Base-by-base conservation (phyloP, 495 filamentous ascomycete genomes). In the Filosporella fistucella region DNA sequence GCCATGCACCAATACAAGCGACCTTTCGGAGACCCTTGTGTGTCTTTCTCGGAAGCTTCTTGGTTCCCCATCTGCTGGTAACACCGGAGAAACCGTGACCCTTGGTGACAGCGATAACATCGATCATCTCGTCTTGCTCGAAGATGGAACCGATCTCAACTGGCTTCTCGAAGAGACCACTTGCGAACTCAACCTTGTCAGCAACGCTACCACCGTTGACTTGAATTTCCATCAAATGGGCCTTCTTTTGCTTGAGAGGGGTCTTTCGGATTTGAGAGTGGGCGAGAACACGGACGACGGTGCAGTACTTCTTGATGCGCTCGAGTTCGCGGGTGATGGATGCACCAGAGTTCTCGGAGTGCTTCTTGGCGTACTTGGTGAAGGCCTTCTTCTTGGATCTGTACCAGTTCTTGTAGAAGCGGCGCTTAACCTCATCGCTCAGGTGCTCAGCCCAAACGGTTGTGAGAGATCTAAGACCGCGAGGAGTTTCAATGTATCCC, bases 381-480 rank as follows among this genome's bases (percentile, higher is more conserved):
- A 97, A 99, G 48, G 94, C 94, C 90, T 99, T 99, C 88, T 96
- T 97, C 91, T 99, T 99, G 80, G 80, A 86, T 81, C 94, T 95
- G 87, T 99, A 99, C 94, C 94, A 99, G 82, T 99, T 99, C 89
- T 99, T 99, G 86, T 99, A 99, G 88, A 99, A 99, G 68, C 94
- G 90, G 58, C 94, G 86, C 81, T 94, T 95, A 72, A 99, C 70
- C 78, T 96, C 94, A 71, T 99, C 94, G 73, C 85, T 85, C 68
- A 99, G 71, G 74, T 99, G 94, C 81, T 96, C 91, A 67, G 93
- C 93, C 94, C 94, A 99, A 70, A 99, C 86, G 66, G 94, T 99
- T 67, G 91, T 95, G 69, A 99, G 89, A 49, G 94, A 97, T 65
- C 94, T 94, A 63, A 97, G 91, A 79, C 94, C 94, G 63, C 94